phyloP scores from a whole-genome alignment of 106 monocot genomes.

The Allium sativum region DNA sequence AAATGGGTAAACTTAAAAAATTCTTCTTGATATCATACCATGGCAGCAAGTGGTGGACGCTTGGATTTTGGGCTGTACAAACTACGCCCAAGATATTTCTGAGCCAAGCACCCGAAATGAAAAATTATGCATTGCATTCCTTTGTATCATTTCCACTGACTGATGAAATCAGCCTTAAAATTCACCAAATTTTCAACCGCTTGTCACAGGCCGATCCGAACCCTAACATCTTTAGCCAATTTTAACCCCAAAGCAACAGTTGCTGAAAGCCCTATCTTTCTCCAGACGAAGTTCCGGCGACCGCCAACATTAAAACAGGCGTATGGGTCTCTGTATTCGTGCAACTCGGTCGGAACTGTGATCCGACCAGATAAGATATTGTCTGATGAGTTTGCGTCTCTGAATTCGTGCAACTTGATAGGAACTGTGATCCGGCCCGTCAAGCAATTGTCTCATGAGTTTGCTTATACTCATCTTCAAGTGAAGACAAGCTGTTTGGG shows the following conservation, averaged over 20 bases:
- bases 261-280: constrained; percentile 26
- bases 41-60: too few relatives aligned
- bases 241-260: not conserved
- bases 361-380: constrained; percentile 11
- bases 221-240: constrained; percentile 2
- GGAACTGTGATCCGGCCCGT: constrained; percentile 30
- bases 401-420: constrained; percentile 59
- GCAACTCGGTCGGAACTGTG: constrained; percentile 62
- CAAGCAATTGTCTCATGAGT: not conserved
- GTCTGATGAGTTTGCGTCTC: not conserved
- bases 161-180: constrained; percentile 5
- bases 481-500: constrained; percentile 19
- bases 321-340: constrained; percentile 14
- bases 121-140: too few relatives aligned
- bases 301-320: constrained; percentile 15
- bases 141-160: not conserved
- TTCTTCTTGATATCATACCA: too few relatives aligned
- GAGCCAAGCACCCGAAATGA: too few relatives aligned
- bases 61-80: too few relatives aligned
- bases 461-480: constrained; percentile 37
- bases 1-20: too few relatives aligned
- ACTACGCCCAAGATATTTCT: too few relatives aligned
- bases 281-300: constrained; percentile 26
- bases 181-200: not conserved
- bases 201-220: not conserved